Conservation (phyloP, 306 rosid species). For the Quercus variabilis region DNA sequence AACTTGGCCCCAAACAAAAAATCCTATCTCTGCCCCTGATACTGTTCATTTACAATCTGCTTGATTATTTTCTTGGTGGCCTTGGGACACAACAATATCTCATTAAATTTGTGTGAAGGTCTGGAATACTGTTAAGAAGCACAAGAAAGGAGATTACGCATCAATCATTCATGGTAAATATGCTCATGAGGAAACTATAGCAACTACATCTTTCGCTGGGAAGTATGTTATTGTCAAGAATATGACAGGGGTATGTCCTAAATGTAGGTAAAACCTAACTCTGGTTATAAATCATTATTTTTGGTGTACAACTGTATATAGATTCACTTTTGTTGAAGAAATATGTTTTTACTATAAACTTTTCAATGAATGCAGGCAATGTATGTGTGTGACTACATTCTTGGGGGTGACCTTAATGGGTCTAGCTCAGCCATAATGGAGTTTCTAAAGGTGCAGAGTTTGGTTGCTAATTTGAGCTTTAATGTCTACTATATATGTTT, state of each 20-base stretch:
- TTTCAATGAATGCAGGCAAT: conserved; percentile 50
- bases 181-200: conserved; percentile 89
- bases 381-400: conserved; percentile 89
- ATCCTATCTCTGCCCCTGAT: accelerated
- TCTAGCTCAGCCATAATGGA: conserved; percentile 86
- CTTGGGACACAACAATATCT: conserved; percentile 1
- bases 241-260: conserved; percentile 65
- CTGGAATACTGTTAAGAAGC: conserved; percentile 88
- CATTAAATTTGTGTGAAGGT: conserved; percentile 51
- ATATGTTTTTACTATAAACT: neutral
- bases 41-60: too few relatives aligned
- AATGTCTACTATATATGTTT: conserved; percentile 32
- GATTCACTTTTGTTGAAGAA: neutral
- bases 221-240: conserved; percentile 80
- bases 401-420: conserved; percentile 77
- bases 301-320: neutral
- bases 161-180: conserved; percentile 93
- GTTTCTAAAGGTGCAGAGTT: conserved; percentile 59
- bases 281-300: neutral
- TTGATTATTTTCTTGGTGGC: too few relatives aligned
- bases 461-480: conserved; percentile 5
- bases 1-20: too few relatives aligned
- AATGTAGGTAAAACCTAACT: conserved; percentile 3
- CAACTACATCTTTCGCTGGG: conserved; percentile 96
- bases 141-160: conserved; percentile 86